Percentiles rank a stretch among this genome's conserved stretches.
Evolutionary conservation across 2,329 filamentous ascomycete species (phyloP).

Genomic region (Teratosphaeria zuluensis): DNA sequence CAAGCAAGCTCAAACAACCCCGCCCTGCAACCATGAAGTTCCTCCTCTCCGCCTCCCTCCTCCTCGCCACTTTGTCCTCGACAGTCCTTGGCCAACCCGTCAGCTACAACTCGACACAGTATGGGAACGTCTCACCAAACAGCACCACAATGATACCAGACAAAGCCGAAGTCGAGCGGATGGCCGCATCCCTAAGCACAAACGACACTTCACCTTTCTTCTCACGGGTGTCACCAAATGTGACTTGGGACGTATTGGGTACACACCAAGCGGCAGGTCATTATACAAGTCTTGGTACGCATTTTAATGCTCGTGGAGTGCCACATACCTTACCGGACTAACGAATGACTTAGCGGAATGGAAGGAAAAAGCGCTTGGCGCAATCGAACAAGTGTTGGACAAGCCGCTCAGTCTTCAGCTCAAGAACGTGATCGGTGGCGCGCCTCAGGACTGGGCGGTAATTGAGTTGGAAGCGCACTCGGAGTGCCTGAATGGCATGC

Average conservation of each 20-base stretch:
- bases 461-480: slow-evolving; percentile 19
- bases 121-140: no score
- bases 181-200: slow-evolving; percentile 13
- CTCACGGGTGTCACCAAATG: slow-evolving; percentile 15
- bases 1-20: neutral
- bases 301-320: neutral
- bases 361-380: slow-evolving; percentile 18
- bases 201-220: slow-evolving; percentile 19
- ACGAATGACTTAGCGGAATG: slow-evolving; percentile 11
- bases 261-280: slow-evolving; percentile 17
- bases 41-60: slow-evolving; percentile 10
- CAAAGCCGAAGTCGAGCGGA: slow-evolving; percentile 12
- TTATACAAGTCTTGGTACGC: slow-evolving; percentile 14
- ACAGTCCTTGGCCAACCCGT: neutral
- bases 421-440: slow-evolving; percentile 19
- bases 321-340: neutral
- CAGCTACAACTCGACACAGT: neutral
- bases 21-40: neutral
- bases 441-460: slow-evolving; percentile 18
- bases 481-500: slow-evolving; percentile 20
- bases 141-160: slow-evolving; percentile 8
- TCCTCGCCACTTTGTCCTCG: slow-evolving; percentile 1
- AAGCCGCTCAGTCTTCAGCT: slow-evolving; percentile 15
- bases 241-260: slow-evolving; percentile 21
- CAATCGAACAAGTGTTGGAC: slow-evolving; percentile 13